Evolutionary conservation across 306 rosid species (phyloP).

Genomic region (Biancaea sappan): DNA sequence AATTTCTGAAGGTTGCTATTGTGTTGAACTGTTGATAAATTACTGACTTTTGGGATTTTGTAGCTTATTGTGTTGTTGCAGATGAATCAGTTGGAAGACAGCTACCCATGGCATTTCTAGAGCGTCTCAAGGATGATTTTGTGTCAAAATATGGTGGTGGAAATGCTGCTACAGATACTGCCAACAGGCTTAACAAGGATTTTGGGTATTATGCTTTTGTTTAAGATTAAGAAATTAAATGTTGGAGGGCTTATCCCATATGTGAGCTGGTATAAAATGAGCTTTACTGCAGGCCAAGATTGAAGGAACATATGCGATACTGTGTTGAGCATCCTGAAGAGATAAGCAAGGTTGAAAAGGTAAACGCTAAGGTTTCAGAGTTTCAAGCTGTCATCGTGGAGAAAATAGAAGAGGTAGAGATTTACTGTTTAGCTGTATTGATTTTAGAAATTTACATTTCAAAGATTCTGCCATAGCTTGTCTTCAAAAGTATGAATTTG

Average conservation of each 20-base stretch:
- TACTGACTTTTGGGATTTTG: conserved; percentile 40
- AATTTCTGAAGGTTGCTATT: background rate
- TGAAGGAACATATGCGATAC: conserved; percentile 97
- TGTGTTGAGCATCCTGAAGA: conserved; percentile 96
- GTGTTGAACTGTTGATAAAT: conserved; percentile 5
- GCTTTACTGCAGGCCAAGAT: conserved; percentile 58
- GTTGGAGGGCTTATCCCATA: background rate
- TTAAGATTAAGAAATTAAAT: background rate
- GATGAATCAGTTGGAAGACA: conserved; percentile 90
- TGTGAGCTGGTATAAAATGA: conserved; percentile 21
- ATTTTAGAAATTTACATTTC: background rate
- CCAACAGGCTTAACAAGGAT: conserved; percentile 87
- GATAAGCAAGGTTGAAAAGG: conserved; percentile 94
- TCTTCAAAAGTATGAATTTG: background rate
- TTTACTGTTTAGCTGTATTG: conserved; percentile 16
- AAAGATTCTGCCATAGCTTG: background rate
- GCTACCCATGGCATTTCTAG: conserved; percentile 90
- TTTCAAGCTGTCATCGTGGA: conserved; percentile 99
- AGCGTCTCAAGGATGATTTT: conserved; percentile 90
- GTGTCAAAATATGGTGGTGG: conserved; percentile 77
- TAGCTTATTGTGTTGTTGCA: conserved; percentile 92
- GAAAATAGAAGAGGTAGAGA: conserved; percentile 89
- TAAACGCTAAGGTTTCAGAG: conserved; percentile 96
- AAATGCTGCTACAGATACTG: conserved; percentile 83
- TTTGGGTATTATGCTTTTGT: conserved; percentile 68